phyloP scores from a whole-genome alignment of 1,139 yeast genomes.

The Meyerozyma smithsonii region DNA sequence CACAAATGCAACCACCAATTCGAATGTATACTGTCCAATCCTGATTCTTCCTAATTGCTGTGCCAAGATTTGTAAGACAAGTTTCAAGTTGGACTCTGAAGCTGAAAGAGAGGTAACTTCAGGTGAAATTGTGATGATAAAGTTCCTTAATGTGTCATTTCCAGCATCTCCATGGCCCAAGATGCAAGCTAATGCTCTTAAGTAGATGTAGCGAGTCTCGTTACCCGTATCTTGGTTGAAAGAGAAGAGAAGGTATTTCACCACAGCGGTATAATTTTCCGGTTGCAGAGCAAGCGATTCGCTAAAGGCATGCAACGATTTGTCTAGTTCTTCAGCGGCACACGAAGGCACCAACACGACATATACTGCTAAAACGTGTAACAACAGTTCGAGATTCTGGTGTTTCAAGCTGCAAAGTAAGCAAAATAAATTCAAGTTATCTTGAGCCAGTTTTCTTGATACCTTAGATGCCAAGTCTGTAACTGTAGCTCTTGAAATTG shows the following conservation, averaged over 20 bases:
- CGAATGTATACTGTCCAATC: conserved; percentile 64
- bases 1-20: conserved; percentile 39
- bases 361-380: background rate
- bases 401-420: background rate
- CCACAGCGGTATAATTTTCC: background rate
- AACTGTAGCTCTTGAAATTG: background rate
- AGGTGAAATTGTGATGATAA: background rate
- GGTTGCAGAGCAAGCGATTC: background rate
- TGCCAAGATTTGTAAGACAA: background rate
- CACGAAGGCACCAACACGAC: background rate
- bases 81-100: background rate
- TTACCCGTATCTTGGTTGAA: background rate
- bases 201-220: background rate
- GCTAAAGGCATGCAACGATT: background rate
- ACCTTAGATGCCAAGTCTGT: background rate
- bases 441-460: background rate
- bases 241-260: background rate
- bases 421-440: background rate
- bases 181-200: background rate
- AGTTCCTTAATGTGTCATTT: background rate
- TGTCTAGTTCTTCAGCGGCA: background rate
- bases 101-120: background rate
- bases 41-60: background rate
- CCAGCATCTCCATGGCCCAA: background rate
- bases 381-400: background rate